These are phyloP conservation scores for Harrya chromipes DNA, from an alignment of 768 basidiomycete genomes.

Conservation along the genomic window DNA sequence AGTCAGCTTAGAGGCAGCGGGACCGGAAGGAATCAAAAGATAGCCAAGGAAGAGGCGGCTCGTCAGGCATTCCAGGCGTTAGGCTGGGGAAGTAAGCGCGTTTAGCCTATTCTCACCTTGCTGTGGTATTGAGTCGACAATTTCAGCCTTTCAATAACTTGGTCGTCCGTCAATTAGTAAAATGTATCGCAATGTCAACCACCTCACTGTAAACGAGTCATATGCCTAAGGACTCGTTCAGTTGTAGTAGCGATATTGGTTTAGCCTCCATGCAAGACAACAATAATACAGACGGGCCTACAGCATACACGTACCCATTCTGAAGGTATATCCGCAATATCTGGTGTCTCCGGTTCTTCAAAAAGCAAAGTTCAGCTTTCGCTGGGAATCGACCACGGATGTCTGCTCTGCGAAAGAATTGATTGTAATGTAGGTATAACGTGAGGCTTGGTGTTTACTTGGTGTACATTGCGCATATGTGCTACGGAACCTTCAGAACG, in stretches of 20 bases:
- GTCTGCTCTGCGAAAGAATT: too few relatives aligned
- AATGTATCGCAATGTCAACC: not conserved
- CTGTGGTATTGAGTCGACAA: not conserved
- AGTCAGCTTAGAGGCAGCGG: slow-evolving; percentile 48
- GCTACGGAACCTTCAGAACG: too few relatives aligned
- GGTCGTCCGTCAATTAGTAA: not conserved
- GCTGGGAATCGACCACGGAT: too few relatives aligned
- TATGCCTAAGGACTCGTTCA: not conserved
- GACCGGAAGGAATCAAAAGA: slow-evolving; percentile 55
- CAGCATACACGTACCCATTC: too few relatives aligned
- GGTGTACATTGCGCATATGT: too few relatives aligned
- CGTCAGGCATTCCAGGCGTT: slow-evolving; percentile 50
- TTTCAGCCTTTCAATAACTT: slow-evolving; percentile 15
- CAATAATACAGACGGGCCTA: not conserved
- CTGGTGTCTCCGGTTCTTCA: too few relatives aligned
- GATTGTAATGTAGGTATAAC: too few relatives aligned
- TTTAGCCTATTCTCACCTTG: not conserved
- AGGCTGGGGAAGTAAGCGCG: slow-evolving; percentile 46
- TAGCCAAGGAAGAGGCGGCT: slow-evolving; percentile 70
- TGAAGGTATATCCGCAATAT: too few relatives aligned
- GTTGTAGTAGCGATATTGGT: slow-evolving; percentile 1
- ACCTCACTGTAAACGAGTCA: not conserved
- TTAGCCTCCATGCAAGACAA: not conserved
- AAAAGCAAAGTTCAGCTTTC: too few relatives aligned
- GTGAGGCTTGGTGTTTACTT: too few relatives aligned